Base-by-base conservation (phyloP, 441 rosid species). In the Manihot esculenta region DNA sequence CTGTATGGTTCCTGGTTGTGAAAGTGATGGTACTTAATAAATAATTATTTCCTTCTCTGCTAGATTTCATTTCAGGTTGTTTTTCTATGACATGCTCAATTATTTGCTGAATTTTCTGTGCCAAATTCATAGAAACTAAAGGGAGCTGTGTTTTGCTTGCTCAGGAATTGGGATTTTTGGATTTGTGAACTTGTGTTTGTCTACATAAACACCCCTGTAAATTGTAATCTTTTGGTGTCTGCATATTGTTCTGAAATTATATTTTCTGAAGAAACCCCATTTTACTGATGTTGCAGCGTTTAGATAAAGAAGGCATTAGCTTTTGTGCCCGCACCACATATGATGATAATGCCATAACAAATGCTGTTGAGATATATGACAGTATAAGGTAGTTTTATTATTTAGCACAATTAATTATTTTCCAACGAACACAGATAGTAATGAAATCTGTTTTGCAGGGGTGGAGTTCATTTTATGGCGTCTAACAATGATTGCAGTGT, bases 401-500 rank as follows among this genome's bases (percentile, higher is more conserved):
- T 75, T 62, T 59, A 58, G 33, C 9, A 3, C 63, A 26, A 18
- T 48, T 21, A 57, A 6, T 49, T 35, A 15, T 54, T 38, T 11
- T 20, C 18, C 7, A 8, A 51, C 5, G 14, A 35, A 20, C 12
- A 20, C 7, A 55, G 38, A 15, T 57, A 18, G 49, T 23, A 56
- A 13, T 23, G 17, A 44, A 44, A 17, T 44, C 8, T 65, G 24
- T 23, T 26, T 70, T 78, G 70, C 61, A 94, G 98, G 12, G 98
- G 97, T 30, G 94, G 88, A 72, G 76, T 85, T 50, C 91, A 84
- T 74, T 94, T 94, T 81, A 92, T 85, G 35, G 94, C 96, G 62
- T 89, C 99, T 60, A 94, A 88, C 75, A 94, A 94, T 83, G 99
- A 94, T 70, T 86, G 88, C 72, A 92, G 93, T 23, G 79, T 92